These are phyloP conservation scores for Yamadazyma mexicana DNA, from an alignment of 1,139 yeast genomes.

Conservation along the genomic window DNA sequence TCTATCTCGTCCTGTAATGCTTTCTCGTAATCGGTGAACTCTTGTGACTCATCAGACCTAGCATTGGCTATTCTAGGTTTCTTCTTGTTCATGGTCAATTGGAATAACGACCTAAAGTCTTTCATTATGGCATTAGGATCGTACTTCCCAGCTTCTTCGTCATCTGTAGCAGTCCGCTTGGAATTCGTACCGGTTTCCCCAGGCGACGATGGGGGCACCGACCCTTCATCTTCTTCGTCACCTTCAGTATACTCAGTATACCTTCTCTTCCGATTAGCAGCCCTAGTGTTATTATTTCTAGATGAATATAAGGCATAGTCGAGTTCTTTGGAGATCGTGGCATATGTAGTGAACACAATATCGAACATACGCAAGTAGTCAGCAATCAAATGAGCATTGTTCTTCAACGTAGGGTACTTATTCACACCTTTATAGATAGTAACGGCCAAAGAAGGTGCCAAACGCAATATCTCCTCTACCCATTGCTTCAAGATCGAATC, in stretches of 20 bases:
- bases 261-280: constrained; percentile 19
- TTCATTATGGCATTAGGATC: constrained; percentile 18
- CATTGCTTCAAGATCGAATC: constrained; percentile 81
- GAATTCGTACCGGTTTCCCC: no score
- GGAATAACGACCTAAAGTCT: constrained; percentile 31
- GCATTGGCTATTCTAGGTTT: constrained; percentile 33
- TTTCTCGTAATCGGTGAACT: constrained; percentile 35
- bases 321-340: constrained; percentile 68
- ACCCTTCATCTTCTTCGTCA: constrained; percentile 5
- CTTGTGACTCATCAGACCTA: constrained; percentile 22
- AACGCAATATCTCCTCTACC: constrained; percentile 66
- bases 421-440: constrained; percentile 65
- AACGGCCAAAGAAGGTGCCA: constrained; percentile 58
- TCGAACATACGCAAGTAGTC: constrained; percentile 59
- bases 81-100: constrained; percentile 23
- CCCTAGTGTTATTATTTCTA: constrained; percentile 53
- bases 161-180: neutral
- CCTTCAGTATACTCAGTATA: constrained; percentile 13
- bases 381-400: constrained; percentile 44
- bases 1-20: constrained; percentile 39
- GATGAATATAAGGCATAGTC: constrained; percentile 78
- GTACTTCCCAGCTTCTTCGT: neutral
- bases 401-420: constrained; percentile 44
- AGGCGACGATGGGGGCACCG: no score
- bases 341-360: constrained; percentile 80